Base-by-base conservation (phyloP, 1,284 basidiomycete genomes). In the Hymenochaete sp. region DNA sequence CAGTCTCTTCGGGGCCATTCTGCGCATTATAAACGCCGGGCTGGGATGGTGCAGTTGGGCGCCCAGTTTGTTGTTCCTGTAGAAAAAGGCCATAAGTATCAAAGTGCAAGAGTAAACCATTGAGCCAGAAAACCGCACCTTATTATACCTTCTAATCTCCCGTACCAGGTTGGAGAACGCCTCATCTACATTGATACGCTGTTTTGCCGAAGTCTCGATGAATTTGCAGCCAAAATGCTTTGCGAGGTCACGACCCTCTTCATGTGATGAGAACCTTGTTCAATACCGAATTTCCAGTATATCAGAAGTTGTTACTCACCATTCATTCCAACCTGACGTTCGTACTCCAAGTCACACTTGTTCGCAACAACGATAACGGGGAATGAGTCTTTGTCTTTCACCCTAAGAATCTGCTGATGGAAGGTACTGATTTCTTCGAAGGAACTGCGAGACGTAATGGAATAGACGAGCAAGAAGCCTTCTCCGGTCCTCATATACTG, bases 131-230 rank as follows among this genome's bases (percentile, higher is more conserved):
- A n/a, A n/a, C n/a, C n/a, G n/a, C n/a, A n/a, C 90, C 73, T 89
- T 93, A 75, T 98, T 98, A 68, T 93, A 97, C 62, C 86, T 84
- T 57, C 96, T 76, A 58, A 99, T 99, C 65, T 97, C 93, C 39
- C 93, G 82, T 29, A 99, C 96, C 49, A 99, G 83, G 54, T 90
- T 87, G 61, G 79, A 84, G 70, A 98, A 99, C n/a, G 93, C 92
- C 67, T 98, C 95, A 59, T 99, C 96, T 44, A 99, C 96, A 59
- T 98, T 98, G 67, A 97, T 90, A 40, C 96, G 77, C 61, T 96
- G 90, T 71, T 99, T 99, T 44, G 96, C 96, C 18, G 95, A 98
- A 2, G 96, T 98, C 68, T 98, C 96, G 55, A 98, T 93, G 66
- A 96, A 98, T 58, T 86, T 89, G 70, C 93, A 97, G 42, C 85